Evolutionary conservation across 495 filamentous ascomycete genomes (phyloP), one percentile per base, ranked within the genome.

Genomic region (Penicillium pancosmium): DNA sequence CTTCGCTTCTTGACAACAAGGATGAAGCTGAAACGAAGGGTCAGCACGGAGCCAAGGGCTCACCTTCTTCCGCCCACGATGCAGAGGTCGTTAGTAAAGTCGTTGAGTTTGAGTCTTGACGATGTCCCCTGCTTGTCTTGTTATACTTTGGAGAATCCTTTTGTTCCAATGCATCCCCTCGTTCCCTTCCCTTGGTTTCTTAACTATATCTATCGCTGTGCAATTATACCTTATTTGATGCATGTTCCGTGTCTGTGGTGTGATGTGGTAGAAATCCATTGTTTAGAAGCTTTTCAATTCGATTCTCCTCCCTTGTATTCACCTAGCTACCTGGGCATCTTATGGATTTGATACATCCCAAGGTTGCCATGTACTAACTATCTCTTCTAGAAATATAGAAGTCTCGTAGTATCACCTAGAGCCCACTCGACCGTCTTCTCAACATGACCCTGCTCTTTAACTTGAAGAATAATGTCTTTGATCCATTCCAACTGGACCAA

Each of bases 21-120:
- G 47, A 68, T 1, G 50, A 55, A 15, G 3, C 27, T 11, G 49
- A 50, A 11, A 13, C 48, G n/a, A 46, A 3, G 47, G 19, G 16
- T 4, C 59, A 12, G 62, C 15, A 46, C 2, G 47, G 25, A 13
- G 5, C 59, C 13, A 65, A 57, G 53, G 19, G 44, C 11, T 52
- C 55, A 2, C n/a, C 59, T 15, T n/a, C 59, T 16, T 40, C 36
- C 5, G 38, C 19, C 0, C 61, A 56, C 54, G 71, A 73, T 38
- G 55, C 65, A 7, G 64, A 69, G 41, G 68, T 75, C 4, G 68
- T 77, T 16, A 74, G 71, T 50, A 74, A 77, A 52, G 63, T 72
- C 47, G 73, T 76, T 33, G 74, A 77, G 59, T 77, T 77, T 44
- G 74, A 77, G 19, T 74, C 71, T 55, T 74, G 60, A 72, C 62